phyloP scores from a whole-genome alignment of 192 early-diverging fungal species.

The Podila epigama region DNA sequence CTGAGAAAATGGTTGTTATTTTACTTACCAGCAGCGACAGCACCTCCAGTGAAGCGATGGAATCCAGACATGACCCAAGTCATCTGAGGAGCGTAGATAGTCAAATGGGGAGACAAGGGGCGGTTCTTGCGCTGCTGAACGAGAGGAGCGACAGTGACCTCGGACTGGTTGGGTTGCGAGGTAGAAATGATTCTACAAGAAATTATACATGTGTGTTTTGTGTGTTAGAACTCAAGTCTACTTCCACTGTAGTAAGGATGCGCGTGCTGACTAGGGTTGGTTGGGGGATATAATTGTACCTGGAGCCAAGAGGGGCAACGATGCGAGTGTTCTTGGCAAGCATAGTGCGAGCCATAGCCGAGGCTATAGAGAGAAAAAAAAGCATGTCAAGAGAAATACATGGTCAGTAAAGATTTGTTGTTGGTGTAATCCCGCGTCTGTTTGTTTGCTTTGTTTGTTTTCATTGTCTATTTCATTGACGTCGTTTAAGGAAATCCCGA shows the following conservation, averaged over 20 bases:
- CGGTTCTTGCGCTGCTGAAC: slow-evolving; percentile 66
- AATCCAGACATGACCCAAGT: slow-evolving; percentile 79
- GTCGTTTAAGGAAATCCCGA: not conserved
- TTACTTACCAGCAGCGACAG: slow-evolving; percentile 67
- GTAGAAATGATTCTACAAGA: slow-evolving; percentile 35
- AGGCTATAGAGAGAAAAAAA: no score
- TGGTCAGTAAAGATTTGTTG: no score
- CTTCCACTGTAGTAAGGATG: no score
- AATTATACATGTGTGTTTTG: not conserved
- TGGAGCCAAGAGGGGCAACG: slow-evolving; percentile 43
- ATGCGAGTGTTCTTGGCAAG: slow-evolving; percentile 20
- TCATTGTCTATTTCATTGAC: not conserved
- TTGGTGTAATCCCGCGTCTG: no score
- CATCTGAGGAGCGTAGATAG: slow-evolving; percentile 92
- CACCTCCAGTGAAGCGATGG: slow-evolving; percentile 81
- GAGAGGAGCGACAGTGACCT: slow-evolving; percentile 44
- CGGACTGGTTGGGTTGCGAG: slow-evolving; percentile 27
- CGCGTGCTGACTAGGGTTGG: no score
- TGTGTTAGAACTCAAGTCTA: no score
- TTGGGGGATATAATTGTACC: slow-evolving; percentile 20
- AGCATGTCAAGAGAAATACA: no score
- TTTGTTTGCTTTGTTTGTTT: no score
- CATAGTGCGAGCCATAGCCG: slow-evolving; percentile 21
- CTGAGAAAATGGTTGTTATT: no score
- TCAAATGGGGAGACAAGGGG: slow-evolving; percentile 83